These are phyloP conservation scores for Avena eriantha DNA, from an alignment of 176 grass and related monocot genomes.

Conservation along the genomic window DNA sequence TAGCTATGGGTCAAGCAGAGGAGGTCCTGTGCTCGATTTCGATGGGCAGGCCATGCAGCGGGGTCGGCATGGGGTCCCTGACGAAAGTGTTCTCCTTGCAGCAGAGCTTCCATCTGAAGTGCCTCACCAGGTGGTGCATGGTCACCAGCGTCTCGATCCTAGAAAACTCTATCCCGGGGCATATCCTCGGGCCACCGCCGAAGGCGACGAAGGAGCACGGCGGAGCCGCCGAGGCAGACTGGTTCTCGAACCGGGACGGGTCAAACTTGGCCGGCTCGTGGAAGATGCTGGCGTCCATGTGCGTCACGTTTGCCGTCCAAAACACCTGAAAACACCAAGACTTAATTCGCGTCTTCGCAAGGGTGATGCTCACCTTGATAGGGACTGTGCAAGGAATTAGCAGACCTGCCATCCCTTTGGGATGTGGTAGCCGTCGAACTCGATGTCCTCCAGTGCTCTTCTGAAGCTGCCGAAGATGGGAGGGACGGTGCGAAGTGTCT, in stretches of 20 bases:
- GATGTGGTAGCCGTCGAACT: conserved; percentile 52
- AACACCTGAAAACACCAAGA: conserved; percentile 30
- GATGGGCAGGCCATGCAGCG: conserved; percentile 42
- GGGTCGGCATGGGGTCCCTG: conserved; percentile 52
- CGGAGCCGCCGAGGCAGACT: conserved; percentile 9
- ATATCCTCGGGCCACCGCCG: conserved; percentile 51
- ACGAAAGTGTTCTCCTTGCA: conserved; percentile 26
- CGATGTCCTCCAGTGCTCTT: conserved; percentile 23
- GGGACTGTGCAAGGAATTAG: neutral
- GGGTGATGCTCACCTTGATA: neutral
- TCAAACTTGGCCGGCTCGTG: conserved; percentile 48
- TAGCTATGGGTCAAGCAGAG: neutral
- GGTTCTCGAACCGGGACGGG: conserved; percentile 47
- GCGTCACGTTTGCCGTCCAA: conserved; percentile 46
- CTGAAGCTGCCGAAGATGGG: conserved; percentile 53
- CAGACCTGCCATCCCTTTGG: conserved; percentile 56
- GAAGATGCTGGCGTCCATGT: conserved; percentile 53
- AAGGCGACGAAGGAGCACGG: conserved; percentile 58
- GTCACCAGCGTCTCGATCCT: conserved; percentile 57
- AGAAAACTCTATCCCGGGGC: conserved; percentile 49
- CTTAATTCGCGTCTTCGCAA: neutral
- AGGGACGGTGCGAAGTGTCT: conserved; percentile 47
- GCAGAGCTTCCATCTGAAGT: conserved; percentile 58
- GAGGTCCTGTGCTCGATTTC: conserved; percentile 26
- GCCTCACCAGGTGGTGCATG: conserved; percentile 45